phyloP scores from a whole-genome alignment of 2,329 filamentous ascomycete genomes.

The Metarhizium brunneum region DNA sequence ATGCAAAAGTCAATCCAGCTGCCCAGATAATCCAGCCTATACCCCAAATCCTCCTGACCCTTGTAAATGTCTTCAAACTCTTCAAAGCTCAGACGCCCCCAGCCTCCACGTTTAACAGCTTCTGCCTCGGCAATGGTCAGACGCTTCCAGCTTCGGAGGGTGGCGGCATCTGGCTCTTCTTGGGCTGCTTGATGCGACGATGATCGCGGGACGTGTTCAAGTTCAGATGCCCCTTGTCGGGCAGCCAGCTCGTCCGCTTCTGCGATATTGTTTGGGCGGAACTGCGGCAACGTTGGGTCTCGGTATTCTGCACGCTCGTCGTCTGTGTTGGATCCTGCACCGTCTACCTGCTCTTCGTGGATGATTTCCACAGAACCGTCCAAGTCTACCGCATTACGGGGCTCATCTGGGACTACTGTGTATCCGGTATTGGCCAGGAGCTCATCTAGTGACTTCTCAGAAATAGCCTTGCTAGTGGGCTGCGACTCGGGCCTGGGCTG shows the following conservation, averaged over 20 bases:
- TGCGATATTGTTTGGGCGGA: slow-evolving; percentile 45
- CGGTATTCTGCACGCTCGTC: slow-evolving; percentile 19
- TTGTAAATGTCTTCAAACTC: slow-evolving; percentile 76
- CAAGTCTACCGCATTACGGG: slow-evolving; percentile 23
- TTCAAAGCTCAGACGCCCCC: slow-evolving; percentile 64
- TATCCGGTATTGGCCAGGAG: slow-evolving; percentile 38
- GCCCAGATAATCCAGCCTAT: slow-evolving; percentile 69
- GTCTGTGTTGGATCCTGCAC: slow-evolving; percentile 10
- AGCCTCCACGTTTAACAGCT: slow-evolving; percentile 63
- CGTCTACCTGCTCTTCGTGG: slow-evolving; percentile 11
- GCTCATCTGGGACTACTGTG: slow-evolving; percentile 24
- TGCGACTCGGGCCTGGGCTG: slow-evolving; percentile 9
- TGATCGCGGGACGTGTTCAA: neutral
- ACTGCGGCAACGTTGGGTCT: slow-evolving; percentile 61
- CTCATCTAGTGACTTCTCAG: slow-evolving; percentile 21
- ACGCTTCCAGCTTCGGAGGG: slow-evolving; percentile 38
- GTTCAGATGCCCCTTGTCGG: neutral
- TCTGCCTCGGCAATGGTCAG: slow-evolving; percentile 60
- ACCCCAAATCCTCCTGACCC: slow-evolving; percentile 50
- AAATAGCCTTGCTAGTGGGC: neutral
- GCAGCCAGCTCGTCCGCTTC: slow-evolving; percentile 9
- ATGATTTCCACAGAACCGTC: slow-evolving; percentile 16
- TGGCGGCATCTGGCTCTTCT: slow-evolving; percentile 18
- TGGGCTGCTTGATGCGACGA: neutral
- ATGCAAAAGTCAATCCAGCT: slow-evolving; percentile 85